Evolutionary conservation across 805 yeast genomes (phyloP).

Genomic region (Saccharomycopsis javanensis): DNA sequence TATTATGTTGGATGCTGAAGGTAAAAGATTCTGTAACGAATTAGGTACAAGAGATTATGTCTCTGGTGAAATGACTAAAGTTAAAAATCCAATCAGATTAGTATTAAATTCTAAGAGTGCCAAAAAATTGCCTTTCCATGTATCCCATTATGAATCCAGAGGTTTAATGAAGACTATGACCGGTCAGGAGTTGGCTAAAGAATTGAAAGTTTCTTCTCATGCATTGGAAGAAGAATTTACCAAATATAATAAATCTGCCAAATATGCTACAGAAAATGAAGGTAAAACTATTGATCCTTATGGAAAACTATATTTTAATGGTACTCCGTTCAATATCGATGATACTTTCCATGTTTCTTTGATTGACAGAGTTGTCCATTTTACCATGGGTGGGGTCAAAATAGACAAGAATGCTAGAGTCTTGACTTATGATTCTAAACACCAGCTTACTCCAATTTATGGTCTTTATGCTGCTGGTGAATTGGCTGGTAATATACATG

Average conservation of each 20-base stretch:
- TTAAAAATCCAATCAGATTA: conserved; percentile 35
- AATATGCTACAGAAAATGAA: conserved; percentile 23
- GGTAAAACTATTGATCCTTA: conserved; percentile 27
- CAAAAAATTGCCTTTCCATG: conserved; percentile 37
- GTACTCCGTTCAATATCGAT: conserved; percentile 32
- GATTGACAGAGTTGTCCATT: conserved; percentile 50
- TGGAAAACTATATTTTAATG: conserved; percentile 41
- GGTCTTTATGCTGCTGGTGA: conserved; percentile 50
- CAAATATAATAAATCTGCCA: conserved; percentile 34
- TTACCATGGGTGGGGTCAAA: conserved; percentile 61
- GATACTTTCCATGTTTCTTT: conserved; percentile 40
- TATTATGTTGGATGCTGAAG: conserved; percentile 40
- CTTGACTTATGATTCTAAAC: conserved; percentile 25
- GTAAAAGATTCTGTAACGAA: conserved; percentile 52
- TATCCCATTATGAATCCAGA: conserved; percentile 47
- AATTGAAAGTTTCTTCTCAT: conserved; percentile 28
- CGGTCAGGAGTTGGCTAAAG: conserved; percentile 35
- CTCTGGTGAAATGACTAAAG: conserved; percentile 45
- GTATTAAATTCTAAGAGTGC: conserved; percentile 41
- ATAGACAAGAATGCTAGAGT: conserved; percentile 38
- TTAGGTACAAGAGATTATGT: conserved; percentile 53
- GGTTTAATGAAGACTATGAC: conserved; percentile 41
- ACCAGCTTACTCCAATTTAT: conserved; percentile 26
- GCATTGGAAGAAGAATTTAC: conserved; percentile 29
- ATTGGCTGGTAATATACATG: conserved; percentile 51